Conservation (phyloP, 1,284 basidiomycete species). For the Macrocybe sp. region DNA sequence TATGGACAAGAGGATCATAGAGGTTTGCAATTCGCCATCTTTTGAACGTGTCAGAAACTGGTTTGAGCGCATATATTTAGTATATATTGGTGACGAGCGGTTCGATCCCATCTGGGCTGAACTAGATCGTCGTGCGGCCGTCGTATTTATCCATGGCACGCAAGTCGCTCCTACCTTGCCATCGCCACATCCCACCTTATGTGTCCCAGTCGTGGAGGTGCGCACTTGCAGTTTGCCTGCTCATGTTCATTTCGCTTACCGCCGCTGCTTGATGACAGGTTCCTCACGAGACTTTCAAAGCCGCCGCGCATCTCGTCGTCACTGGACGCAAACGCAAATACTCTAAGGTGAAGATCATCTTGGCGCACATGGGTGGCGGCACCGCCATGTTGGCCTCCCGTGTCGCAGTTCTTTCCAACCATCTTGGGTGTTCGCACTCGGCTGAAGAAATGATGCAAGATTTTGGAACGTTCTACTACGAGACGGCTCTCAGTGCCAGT, state of each 20-base stretch:
- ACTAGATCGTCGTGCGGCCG: conserved; percentile 47
- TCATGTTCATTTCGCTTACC: conserved; percentile 1
- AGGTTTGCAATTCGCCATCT: conserved; percentile 29
- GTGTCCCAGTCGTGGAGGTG: conserved; percentile 66
- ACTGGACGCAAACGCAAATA: conserved; percentile 61
- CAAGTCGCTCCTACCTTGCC: conserved; percentile 60
- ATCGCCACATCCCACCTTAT: conserved; percentile 54
- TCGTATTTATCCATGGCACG: conserved; percentile 67
- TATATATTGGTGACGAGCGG: conserved; percentile 56
- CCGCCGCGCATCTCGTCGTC: conserved; percentile 68
- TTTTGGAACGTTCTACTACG: conserved; percentile 66
- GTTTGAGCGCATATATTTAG: conserved; percentile 26
- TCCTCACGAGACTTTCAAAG: conserved; percentile 75
- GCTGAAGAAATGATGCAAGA: conserved; percentile 60
- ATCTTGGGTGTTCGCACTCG: conserved; percentile 61
- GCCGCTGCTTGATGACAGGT: conserved; percentile 37
- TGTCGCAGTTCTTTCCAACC: conserved; percentile 54
- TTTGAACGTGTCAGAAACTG: conserved; percentile 1
- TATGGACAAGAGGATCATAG: conserved; percentile 47
- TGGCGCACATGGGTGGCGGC: conserved; percentile 66
- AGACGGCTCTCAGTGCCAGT: conserved; percentile 60
- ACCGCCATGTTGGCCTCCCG: conserved; percentile 57
- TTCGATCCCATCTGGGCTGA: conserved; percentile 66
- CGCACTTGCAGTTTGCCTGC: conserved; percentile 2
- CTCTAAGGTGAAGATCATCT: conserved; percentile 52